phyloP scores from a whole-genome alignment of 176 grass and related monocot species.

The Dactylis glomerata region DNA sequence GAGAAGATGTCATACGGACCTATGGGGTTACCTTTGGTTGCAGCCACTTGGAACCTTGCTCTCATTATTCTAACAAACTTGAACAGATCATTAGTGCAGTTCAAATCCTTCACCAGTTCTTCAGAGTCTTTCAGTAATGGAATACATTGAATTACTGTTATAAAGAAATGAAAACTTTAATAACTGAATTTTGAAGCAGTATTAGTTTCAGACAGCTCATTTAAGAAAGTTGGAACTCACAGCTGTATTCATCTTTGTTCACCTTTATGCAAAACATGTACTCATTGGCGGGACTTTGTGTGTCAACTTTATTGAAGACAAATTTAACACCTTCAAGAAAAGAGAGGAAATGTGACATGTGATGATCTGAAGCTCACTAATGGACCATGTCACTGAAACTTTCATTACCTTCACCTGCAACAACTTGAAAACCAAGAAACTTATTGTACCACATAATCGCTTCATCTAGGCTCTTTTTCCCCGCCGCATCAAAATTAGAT shows the following conservation, averaged over 20 bases:
- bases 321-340: slow-evolving; percentile 66
- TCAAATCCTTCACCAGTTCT: slow-evolving; percentile 70
- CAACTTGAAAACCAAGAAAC: slow-evolving; percentile 70
- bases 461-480: slow-evolving; percentile 46
- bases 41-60: slow-evolving; percentile 58
- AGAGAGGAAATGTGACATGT: slow-evolving; percentile 13
- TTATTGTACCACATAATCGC: slow-evolving; percentile 77
- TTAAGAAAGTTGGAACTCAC: slow-evolving; percentile 48
- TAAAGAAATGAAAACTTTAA: slow-evolving; percentile 15
- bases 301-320: slow-evolving; percentile 75
- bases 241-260: slow-evolving; percentile 56
- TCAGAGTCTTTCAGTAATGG: slow-evolving; percentile 53
- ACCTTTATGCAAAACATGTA: slow-evolving; percentile 74
- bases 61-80: slow-evolving; percentile 84
- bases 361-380: not conserved
- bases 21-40: slow-evolving; percentile 44
- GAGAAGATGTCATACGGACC: not conserved
- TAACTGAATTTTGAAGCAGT: not conserved
- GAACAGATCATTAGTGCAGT: slow-evolving; percentile 73
- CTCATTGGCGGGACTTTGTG: slow-evolving; percentile 53
- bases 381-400: not conserved
- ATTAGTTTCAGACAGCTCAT: not conserved
- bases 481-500: slow-evolving; percentile 32
- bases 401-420: slow-evolving; percentile 75
- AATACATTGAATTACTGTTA: slow-evolving; percentile 64